phyloP scores from a whole-genome alignment of 2,329 filamentous ascomycete species.

The Aspergillus novofumigatus region DNA sequence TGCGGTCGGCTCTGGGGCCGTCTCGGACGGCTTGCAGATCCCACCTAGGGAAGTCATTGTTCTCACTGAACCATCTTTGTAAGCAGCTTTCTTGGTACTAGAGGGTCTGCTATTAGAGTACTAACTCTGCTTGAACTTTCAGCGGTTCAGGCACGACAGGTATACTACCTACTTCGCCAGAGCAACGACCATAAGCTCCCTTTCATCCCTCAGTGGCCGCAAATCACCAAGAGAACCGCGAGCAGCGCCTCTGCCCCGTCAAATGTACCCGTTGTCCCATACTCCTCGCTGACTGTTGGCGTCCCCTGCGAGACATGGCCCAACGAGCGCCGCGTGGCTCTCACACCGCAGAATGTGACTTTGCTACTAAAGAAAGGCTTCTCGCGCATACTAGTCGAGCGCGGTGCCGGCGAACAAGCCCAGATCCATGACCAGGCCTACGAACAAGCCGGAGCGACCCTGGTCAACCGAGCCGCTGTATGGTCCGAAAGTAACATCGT shows the following conservation, averaged over 20 bases:
- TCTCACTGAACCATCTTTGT: slow-evolving; percentile 18
- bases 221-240: slow-evolving; percentile 17
- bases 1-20: slow-evolving; percentile 25
- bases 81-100: slow-evolving; percentile 9
- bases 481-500: slow-evolving; percentile 75
- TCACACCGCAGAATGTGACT: slow-evolving; percentile 79
- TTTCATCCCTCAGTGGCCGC: slow-evolving; percentile 11
- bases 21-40: slow-evolving; percentile 20
- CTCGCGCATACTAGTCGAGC: slow-evolving; percentile 70
- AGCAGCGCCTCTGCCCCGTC: slow-evolving; percentile 20
- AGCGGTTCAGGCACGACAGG: slow-evolving; percentile 18
- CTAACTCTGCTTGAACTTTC: slow-evolving; percentile 1
- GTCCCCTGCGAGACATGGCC: slow-evolving; percentile 75
- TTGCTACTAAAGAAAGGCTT: slow-evolving; percentile 84
- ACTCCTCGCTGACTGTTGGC: slow-evolving; percentile 69
- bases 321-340: slow-evolving; percentile 75
- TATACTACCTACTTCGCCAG: slow-evolving; percentile 7
- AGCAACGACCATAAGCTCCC: slow-evolving; percentile 3
- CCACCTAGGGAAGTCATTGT: slow-evolving; percentile 19
- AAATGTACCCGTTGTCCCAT: slow-evolving; percentile 48
- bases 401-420: slow-evolving; percentile 71
- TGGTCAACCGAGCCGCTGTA: slow-evolving; percentile 65
- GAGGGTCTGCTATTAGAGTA: not conserved
- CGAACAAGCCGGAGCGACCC: slow-evolving; percentile 69
- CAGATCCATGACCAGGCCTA: slow-evolving; percentile 77